Base-by-base conservation (phyloP, 2,329 filamentous ascomycete species). In the Cryphonectria japonica region DNA sequence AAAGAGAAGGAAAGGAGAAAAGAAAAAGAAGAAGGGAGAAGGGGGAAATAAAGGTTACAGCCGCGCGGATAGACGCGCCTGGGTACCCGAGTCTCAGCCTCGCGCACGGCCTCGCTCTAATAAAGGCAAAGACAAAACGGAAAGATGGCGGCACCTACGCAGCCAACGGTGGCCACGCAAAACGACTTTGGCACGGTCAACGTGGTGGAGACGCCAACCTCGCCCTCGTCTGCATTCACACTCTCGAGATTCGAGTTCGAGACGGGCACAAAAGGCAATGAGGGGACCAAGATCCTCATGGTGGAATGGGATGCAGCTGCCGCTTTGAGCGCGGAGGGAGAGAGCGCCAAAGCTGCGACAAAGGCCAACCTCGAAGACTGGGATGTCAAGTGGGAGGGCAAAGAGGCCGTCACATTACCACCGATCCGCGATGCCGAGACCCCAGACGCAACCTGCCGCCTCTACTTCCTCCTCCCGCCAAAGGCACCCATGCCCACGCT, bases 221-320 rank as follows among this genome's bases (percentile, higher is more conserved):
- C 86, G 76, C 82, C 83, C 72, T 81, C 85, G 4, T 83, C 84
- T 16, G 75, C 78, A 26, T 73, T 81, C 70, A 91, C 91, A n/a
- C 85, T 94, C 62, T 92, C 93, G 62, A 91, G 94, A 71, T 97
- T 97, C 81, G 94, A 97, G 79, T 97, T 97, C 78, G 92, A 95
- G 81, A 85, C 88, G 0, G 91, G 90, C 50, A 73, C 71, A 41
- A 88, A 88, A 79, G 92, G 89, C 66, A 93, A 93, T 76, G 92
- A 95, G 74, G 94, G 94, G 57, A 97, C 93, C 73, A 97, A 97
- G 83, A 91, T 97, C 74, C 84, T 97, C 76, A 96, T 97, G 93
- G 91, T 97, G 54, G 94, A 97, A 80, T 97, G 94, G 94, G 90
- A 93, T 78, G 79, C 81, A 13, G 71, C 73, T n/a, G 69, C 76